These are phyloP conservation scores for Penicillium thymicola DNA, from an alignment of 2,329 filamentous ascomycete species.

Conservation along the genomic window DNA sequence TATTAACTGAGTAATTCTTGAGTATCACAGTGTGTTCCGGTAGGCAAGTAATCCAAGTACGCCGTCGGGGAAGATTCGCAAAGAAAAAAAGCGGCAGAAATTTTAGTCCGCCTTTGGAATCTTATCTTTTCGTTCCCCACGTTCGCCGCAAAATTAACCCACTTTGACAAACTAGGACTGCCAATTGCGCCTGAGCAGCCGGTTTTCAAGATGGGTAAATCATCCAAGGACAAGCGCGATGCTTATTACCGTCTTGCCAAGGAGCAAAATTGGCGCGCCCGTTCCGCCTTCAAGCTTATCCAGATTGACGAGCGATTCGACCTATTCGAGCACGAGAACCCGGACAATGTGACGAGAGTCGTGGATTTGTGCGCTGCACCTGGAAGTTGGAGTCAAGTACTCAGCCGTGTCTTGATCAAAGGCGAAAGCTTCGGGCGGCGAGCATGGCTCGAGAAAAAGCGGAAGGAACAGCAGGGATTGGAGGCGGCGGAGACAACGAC, in stretches of 20 bases:
- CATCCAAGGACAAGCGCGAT: conserved; percentile 97
- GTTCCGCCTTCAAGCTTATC: conserved; percentile 94
- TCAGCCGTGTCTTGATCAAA: conserved; percentile 89
- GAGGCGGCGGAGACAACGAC: conserved; percentile 18
- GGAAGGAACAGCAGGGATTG: conserved; percentile 48
- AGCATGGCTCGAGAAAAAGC: conserved; percentile 83
- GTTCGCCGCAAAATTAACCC: conserved; percentile 20
- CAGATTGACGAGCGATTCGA: conserved; percentile 97
- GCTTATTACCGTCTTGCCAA: conserved; percentile 97
- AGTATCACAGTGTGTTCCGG: background rate
- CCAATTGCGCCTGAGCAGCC: background rate
- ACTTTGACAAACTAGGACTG: conserved; percentile 10
- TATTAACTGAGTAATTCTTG: background rate
- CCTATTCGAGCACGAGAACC: conserved; percentile 64
- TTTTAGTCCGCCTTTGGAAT: conserved; percentile 25
- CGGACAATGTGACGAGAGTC: conserved; percentile 76
- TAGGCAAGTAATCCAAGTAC: conserved; percentile 8
- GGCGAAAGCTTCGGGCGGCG: conserved; percentile 83
- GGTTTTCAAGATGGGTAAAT: conserved; percentile 72
- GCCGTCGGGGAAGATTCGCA: conserved; percentile 18
- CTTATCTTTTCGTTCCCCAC: conserved; percentile 37
- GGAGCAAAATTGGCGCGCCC: conserved; percentile 96
- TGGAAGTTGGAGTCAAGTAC: conserved; percentile 94
- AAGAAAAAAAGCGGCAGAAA: conserved; percentile 41
- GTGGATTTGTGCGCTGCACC: conserved; percentile 95